A percentile compares a stretch with the other conserved stretches of the same genome.
Evolutionary conservation across 1,284 basidiomycete species (phyloP).

Genomic region (Austropuccinia psidii): DNA sequence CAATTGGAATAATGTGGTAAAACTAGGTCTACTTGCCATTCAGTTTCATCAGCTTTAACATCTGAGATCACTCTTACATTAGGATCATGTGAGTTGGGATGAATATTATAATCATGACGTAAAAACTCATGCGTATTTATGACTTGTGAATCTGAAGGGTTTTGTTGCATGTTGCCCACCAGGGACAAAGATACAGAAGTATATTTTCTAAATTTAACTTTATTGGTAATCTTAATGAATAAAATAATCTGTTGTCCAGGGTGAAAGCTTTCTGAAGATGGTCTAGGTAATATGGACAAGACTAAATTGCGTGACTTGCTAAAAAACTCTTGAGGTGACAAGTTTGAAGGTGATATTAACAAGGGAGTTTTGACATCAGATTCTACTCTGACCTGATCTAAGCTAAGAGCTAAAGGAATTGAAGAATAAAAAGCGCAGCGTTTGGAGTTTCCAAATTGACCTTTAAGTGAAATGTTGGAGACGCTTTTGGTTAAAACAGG

Average conservation of each 20-base stretch:
- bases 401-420: neutral
- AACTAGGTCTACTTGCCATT: constrained; percentile 17
- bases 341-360: neutral
- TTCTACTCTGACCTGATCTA: neutral
- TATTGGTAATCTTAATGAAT: neutral
- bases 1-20: constrained; percentile 20
- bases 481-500: neutral
- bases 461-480: neutral
- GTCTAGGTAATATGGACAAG: constrained; percentile 10
- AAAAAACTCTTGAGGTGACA: constrained; percentile 17
- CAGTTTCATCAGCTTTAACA: neutral
- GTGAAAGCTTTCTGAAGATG: neutral
- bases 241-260: constrained; percentile 18
- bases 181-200: constrained; percentile 2
- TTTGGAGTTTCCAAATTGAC: neutral
- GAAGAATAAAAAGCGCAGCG: constrained; percentile 4
- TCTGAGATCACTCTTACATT: neutral
- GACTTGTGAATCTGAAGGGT: neutral
- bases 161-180: neutral
- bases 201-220: constrained; percentile 12
- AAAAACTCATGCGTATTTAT: constrained; percentile 19
- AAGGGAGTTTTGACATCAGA: neutral
- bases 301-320: constrained; percentile 22
- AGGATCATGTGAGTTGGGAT: neutral
- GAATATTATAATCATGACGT: neutral